These are phyloP conservation scores for Suillus discolor DNA, from an alignment of 768 basidiomycete species.

Conservation along the genomic window DNA sequence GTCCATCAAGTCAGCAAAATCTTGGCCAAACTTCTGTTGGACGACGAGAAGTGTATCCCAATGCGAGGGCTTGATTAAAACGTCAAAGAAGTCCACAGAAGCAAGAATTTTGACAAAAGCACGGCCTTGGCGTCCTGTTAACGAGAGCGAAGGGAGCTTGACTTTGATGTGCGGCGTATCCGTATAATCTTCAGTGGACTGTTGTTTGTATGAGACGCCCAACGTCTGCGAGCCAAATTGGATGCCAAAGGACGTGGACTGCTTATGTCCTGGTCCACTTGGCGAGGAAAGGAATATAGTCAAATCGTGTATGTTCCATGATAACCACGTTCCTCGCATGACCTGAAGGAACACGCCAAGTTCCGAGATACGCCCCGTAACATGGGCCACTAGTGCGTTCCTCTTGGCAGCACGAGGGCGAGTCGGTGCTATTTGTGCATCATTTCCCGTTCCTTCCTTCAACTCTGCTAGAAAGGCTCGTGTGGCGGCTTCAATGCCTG, in stretches of 20 bases:
- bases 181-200: slow-evolving; percentile 32
- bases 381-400: slow-evolving; percentile 37
- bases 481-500: slow-evolving; percentile 69
- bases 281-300: slow-evolving; percentile 49
- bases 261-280: slow-evolving; percentile 31
- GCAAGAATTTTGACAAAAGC: slow-evolving; percentile 52
- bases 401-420: slow-evolving; percentile 20
- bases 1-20: slow-evolving; percentile 78
- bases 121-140: slow-evolving; percentile 59
- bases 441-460: slow-evolving; percentile 34
- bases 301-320: slow-evolving; percentile 64
- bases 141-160: slow-evolving; percentile 63
- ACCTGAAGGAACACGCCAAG: slow-evolving; percentile 72
- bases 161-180: slow-evolving; percentile 59
- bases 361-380: slow-evolving; percentile 54
- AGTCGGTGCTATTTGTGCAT: slow-evolving; percentile 37
- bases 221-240: slow-evolving; percentile 64
- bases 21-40: slow-evolving; percentile 88
- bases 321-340: slow-evolving; percentile 88
- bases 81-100: slow-evolving; percentile 67
- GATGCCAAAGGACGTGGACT: slow-evolving; percentile 57
- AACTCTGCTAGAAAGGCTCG: slow-evolving; percentile 69
- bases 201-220: slow-evolving; percentile 55
- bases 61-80: slow-evolving; percentile 78
- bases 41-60: slow-evolving; percentile 84